These are phyloP conservation scores for Aquilaria agallochum DNA, from an alignment of 441 rosid species.

Conservation along the genomic window DNA sequence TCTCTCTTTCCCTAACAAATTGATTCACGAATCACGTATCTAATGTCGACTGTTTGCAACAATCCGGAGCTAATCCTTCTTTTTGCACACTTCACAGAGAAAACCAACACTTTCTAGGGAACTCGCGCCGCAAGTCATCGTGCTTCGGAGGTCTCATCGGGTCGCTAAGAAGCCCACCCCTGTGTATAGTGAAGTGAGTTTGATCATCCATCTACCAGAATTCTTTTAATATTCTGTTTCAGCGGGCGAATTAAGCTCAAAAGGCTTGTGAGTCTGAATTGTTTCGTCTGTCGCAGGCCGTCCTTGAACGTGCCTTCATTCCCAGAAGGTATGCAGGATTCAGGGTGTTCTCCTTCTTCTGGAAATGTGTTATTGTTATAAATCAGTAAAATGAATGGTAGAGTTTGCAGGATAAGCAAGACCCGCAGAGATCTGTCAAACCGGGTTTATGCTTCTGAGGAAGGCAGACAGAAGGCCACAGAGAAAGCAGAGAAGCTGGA, in stretches of 20 bases:
- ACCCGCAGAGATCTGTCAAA: constrained; percentile 38
- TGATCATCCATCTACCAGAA: not conserved
- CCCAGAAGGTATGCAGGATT: constrained; percentile 36
- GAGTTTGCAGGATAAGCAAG: constrained; percentile 28
- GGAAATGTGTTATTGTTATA: no score
- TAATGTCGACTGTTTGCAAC: not conserved
- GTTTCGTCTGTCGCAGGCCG: constrained; percentile 25
- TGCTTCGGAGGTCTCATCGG: constrained; percentile 66
- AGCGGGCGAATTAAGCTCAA: not conserved
- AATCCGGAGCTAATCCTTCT: not conserved
- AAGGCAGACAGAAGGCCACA: constrained; percentile 43
- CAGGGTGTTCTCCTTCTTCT: no score
- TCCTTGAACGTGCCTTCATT: constrained; percentile 25
- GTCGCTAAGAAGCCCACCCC: constrained; percentile 43
- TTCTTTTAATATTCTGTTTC: not conserved
- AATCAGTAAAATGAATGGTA: not conserved
- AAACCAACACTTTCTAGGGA: constrained; percentile 32
- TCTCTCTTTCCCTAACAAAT: not conserved
- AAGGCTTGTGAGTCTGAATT: constrained; percentile 7
- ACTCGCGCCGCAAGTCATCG: constrained; percentile 35
- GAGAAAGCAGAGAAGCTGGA: constrained; percentile 60
- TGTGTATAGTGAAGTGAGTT: constrained; percentile 44
- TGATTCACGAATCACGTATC: not conserved
- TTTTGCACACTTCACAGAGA: constrained; percentile 24
- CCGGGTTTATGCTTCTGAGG: constrained; percentile 52